Percentiles rank a stretch among this genome's conserved stretches.
Evolutionary conservation across 371 early-diverging fungal species (phyloP).

Genomic region (Batkoa obscura): DNA sequence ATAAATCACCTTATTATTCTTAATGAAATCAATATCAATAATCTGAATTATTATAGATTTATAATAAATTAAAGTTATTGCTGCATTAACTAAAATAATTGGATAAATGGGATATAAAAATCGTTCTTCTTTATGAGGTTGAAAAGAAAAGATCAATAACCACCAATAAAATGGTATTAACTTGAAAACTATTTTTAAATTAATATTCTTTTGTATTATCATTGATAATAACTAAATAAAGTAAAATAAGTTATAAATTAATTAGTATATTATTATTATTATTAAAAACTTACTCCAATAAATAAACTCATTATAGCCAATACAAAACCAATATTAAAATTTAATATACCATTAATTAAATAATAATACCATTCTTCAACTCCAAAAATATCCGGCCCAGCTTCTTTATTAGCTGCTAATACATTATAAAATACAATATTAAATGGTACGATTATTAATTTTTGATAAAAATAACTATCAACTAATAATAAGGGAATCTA

Average conservation of each 20-base stretch:
- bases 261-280: background rate
- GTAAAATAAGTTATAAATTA: background rate
- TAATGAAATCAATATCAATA: slow-evolving; percentile 1
- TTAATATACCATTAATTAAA: slow-evolving; percentile 65
- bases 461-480: slow-evolving; percentile 59
- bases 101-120: slow-evolving; percentile 90
- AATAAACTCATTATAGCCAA: slow-evolving; percentile 43
- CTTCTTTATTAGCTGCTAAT: slow-evolving; percentile 34
- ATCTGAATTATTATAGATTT: slow-evolving; percentile 12
- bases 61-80: slow-evolving; percentile 32
- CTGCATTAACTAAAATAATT: slow-evolving; percentile 56
- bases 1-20: background rate
- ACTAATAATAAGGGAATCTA: slow-evolving; percentile 37
- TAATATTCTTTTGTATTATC: no score
- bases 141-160: slow-evolving; percentile 56
- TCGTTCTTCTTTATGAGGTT: slow-evolving; percentile 93
- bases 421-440: slow-evolving; percentile 87
- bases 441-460: slow-evolving; percentile 47
- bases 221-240: no score
- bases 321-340: slow-evolving; percentile 64
- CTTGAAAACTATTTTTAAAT: no score
- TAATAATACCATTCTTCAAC: slow-evolving; percentile 89
- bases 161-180: slow-evolving; percentile 51
- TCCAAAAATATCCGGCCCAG: slow-evolving; percentile 76
- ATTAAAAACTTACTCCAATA: slow-evolving; percentile 30